Evolutionary conservation across 345 rosid species (phyloP), one percentile per base, ranked within the genome.

Genomic region (Melaleuca quinquenervia): DNA sequence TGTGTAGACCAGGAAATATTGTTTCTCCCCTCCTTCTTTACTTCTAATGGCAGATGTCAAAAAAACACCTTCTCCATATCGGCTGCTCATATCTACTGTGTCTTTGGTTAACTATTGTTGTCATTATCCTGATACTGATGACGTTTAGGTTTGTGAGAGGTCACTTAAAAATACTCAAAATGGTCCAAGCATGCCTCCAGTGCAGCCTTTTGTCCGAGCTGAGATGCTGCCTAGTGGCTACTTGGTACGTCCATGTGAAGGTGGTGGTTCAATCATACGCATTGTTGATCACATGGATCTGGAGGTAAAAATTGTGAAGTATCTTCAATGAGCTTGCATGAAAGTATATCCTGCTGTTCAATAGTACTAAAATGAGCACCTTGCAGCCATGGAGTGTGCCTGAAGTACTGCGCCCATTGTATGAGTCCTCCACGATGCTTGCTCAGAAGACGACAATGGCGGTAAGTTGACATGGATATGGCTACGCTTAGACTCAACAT

Each of bases 181-280:
- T 87, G 99, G 99, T 88, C 98, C 99, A 26, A 94, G 93, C 91
- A 96, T 98, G 99, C 98, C 99, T 84, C 90, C 96, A 27, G 98
- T 95, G 86, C 98, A 94, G 91, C 96, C 95, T 91, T 98, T 98
- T 91, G 99, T 96, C 84, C 94, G 99, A 93, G 99, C 99, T 85
- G 99, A 98, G 95, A 93, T 98, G 94, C 93, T 98, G 80, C 98
- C 99, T 6, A 96, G 99, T 90, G 99, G 99, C 50, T 98, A 98
- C 93, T 87, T 98, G 89, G 91, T 98, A 64, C 90, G 99, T 50
- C 99, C 99, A 86, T 98, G 99, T 85, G 99, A 97, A 88, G 99
- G 99, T 84, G 99, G 99, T 87, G 99, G 99, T 87, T 97, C 99
- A 20, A 94, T 98, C 84, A 93, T 98, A 88, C 98, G 96, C 87